phyloP scores from a whole-genome alignment of 805 yeast species.

The Ogataea chonburiensis region DNA sequence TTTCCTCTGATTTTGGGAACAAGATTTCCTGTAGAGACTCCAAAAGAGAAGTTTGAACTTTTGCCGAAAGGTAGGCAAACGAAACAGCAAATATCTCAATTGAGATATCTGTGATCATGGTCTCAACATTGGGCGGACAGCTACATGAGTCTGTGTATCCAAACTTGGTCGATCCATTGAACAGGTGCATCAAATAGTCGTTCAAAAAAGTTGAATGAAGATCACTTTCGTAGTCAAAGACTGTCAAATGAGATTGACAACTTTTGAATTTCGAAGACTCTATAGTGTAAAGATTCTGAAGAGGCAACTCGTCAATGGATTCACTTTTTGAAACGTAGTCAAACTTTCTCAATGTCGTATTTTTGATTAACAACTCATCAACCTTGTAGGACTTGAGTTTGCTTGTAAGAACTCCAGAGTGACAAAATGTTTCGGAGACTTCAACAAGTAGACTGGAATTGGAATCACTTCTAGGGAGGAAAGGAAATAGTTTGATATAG shows the following conservation, averaged over 20 bases:
- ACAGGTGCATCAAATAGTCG: conserved; percentile 40
- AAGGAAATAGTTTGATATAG: conserved; percentile 35
- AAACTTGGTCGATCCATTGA: conserved; percentile 23
- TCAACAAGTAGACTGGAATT: conserved; percentile 34
- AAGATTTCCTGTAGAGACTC: conserved; percentile 69
- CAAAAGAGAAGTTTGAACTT: conserved; percentile 83
- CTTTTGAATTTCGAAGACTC: conserved; percentile 35
- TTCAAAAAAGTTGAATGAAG: conserved; percentile 39
- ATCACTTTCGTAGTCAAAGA: conserved; percentile 35
- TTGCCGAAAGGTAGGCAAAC: conserved; percentile 68
- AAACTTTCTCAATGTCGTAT: conserved; percentile 14
- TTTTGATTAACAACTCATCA: conserved; percentile 34
- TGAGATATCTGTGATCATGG: conserved; percentile 69
- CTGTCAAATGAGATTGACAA: conserved; percentile 23
- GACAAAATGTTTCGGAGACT: conserved; percentile 34
- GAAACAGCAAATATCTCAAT: conserved; percentile 71
- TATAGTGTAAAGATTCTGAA: conserved; percentile 29
- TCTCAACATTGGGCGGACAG: conserved; percentile 44
- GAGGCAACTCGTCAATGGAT: conserved; percentile 25
- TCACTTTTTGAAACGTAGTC: conserved; percentile 3
- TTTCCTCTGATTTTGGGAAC: conserved; percentile 38
- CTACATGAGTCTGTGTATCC: conserved; percentile 37
- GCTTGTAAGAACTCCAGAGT: conserved; percentile 37
- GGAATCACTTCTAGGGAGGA: conserved; percentile 31
- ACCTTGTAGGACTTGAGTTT: conserved; percentile 34